These are phyloP conservation scores for Coemansia sp. DNA, from an alignment of 192 early-diverging fungal genomes.

Conservation along the genomic window DNA sequence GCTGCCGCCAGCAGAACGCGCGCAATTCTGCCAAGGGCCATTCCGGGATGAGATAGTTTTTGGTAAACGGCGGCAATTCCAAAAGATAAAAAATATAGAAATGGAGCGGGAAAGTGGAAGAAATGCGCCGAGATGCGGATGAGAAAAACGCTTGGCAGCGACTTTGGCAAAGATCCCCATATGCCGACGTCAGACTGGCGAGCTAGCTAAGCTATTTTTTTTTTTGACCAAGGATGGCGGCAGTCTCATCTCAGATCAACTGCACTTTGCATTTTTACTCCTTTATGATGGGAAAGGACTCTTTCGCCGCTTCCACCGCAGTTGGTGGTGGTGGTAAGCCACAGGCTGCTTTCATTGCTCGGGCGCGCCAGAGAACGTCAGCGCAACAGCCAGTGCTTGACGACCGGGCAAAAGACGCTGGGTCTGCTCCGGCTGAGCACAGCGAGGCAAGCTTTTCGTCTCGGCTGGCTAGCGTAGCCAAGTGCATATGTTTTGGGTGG, in stretches of 20 bases:
- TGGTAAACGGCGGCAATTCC: background rate
- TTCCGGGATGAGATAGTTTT: background rate
- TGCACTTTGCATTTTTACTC: background rate
- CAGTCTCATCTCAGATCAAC: background rate
- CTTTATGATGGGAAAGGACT: background rate
- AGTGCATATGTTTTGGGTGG: conserved; percentile 22
- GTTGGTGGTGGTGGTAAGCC: background rate
- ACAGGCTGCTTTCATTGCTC: conserved; percentile 31
- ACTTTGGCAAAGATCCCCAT: background rate
- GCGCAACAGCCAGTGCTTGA: background rate
- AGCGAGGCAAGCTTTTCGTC: background rate
- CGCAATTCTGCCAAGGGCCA: background rate
- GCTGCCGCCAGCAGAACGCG: background rate
- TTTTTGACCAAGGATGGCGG: background rate
- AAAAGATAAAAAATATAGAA: background rate
- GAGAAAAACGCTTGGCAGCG: background rate
- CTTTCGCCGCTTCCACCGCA: background rate
- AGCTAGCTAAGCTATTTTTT: background rate
- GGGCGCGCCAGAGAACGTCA: conserved; percentile 16
- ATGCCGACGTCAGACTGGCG: background rate
- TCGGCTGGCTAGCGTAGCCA: conserved; percentile 20
- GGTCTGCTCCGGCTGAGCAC: background rate
- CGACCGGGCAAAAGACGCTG: background rate
- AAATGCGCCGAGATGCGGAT: background rate
- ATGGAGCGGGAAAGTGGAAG: background rate